Evolutionary conservation across 306 rosid genomes (phyloP), one percentile per base, ranked within the genome.

Genomic region (Biancaea sappan): DNA sequence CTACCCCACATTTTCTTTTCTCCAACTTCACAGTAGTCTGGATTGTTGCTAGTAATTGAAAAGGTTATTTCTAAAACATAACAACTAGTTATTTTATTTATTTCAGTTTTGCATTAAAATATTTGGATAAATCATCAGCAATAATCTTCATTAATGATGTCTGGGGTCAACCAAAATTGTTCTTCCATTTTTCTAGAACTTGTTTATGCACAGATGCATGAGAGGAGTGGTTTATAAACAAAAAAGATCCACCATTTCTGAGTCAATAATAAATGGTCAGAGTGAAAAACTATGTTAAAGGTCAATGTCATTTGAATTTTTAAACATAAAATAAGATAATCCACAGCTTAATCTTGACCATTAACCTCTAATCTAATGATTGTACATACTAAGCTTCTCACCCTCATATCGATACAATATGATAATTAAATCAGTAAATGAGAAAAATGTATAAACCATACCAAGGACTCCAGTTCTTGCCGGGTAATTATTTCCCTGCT

Each of bases 401-500:
- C 63, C 26, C 24, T 70, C 67, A 77, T 41, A 31, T 14, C 31
- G 66, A 79, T 28, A 68, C 52, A 68, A 70, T 40, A 61, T 69
- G 37, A 74, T 44, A 41, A 67, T 66, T 48, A 40, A 58, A 70
- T 38, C 70, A 80, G 73, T 53, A 22, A 52, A 25, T 2, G 29
- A 52, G 66, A 19, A 46, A 29, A 44, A 13, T 34, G 38, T 66
- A 64, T 72, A 32, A 77, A 48, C 32, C 89, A 62, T 92, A 95
- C 99, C 99, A 95, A 77, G 77, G 96, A 69, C 71, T 92, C 92
- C 87, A 95, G 81, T 72, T 95, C 98, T 57, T 87, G 76, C 52
- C 93, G 84, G 32, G 96, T 90, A 75, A 95, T 95, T 81, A 95
- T 95, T 76, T 92, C 98, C 89, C 83, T 90, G 96, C 94, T 88